Conservation (phyloP, 2,329 filamentous ascomycete genomes). For the Colletotrichum simmondsii region DNA sequence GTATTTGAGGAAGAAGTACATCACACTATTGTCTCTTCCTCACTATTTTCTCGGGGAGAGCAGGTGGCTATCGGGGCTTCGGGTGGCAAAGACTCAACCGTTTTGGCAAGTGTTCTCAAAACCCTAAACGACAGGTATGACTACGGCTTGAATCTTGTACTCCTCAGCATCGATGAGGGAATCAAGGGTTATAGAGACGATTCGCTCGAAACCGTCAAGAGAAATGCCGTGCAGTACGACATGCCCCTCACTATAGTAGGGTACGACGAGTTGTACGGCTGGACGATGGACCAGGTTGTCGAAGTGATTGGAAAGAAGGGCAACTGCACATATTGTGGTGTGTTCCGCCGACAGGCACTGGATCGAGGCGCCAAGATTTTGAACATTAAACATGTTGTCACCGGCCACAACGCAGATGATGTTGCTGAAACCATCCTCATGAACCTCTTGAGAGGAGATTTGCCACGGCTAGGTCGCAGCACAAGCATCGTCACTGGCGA, state of each 20-base stretch:
- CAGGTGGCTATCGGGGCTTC: slow-evolving; percentile 94
- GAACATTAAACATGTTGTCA: slow-evolving; percentile 92
- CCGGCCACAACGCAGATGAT: slow-evolving; percentile 97
- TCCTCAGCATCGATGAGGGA: slow-evolving; percentile 95
- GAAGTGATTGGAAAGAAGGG: slow-evolving; percentile 97
- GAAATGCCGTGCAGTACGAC: slow-evolving; percentile 89
- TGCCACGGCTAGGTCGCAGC: slow-evolving; percentile 86
- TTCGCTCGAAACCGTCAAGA: slow-evolving; percentile 94
- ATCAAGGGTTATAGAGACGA: slow-evolving; percentile 98
- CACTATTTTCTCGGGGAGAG: slow-evolving; percentile 87
- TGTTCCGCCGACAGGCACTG: slow-evolving; percentile 92
- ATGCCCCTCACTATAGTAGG: slow-evolving; percentile 94
- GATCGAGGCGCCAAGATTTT: slow-evolving; percentile 91
- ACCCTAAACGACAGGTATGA: slow-evolving; percentile 90
- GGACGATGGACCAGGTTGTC: slow-evolving; percentile 99
- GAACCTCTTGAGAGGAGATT: slow-evolving; percentile 92
- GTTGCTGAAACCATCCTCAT: slow-evolving; percentile 97
- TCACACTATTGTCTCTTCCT: slow-evolving; percentile 85
- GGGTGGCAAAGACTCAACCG: slow-evolving; percentile 97
- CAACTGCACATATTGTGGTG: slow-evolving; percentile 98
- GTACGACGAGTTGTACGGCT: slow-evolving; percentile 94
- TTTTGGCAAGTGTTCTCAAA: slow-evolving; percentile 93
- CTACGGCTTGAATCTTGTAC: slow-evolving; percentile 86
- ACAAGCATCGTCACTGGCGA: slow-evolving; percentile 90
- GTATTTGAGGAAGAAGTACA: slow-evolving; percentile 95